A percentile compares a stretch with the other conserved stretches of the same genome.
Conservation (phyloP, 495 filamentous ascomycete genomes). For the Penicillium longicatenatum region DNA sequence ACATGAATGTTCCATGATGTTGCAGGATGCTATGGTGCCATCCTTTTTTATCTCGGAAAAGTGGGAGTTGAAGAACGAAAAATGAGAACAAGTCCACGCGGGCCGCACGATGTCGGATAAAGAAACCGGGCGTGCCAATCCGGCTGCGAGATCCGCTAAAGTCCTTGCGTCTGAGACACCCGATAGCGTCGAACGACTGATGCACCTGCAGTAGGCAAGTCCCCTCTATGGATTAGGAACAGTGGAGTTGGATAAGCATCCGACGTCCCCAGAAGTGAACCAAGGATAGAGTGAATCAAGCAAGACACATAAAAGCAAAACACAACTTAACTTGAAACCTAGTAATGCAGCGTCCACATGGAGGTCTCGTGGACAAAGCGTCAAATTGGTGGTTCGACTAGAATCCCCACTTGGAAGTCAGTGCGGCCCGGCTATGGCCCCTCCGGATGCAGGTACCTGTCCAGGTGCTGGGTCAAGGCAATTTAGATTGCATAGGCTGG, state of each 20-base stretch:
- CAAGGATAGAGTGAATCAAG: neutral
- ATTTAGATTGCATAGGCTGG: neutral
- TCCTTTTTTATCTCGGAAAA: neutral
- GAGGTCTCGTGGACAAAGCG: slow-evolving; percentile 30
- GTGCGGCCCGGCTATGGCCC: slow-evolving; percentile 19
- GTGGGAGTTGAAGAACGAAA: neutral
- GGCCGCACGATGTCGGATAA: slow-evolving; percentile 17
- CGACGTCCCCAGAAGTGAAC: neutral
- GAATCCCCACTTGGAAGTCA: slow-evolving; percentile 17
- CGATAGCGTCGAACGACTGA: slow-evolving; percentile 19
- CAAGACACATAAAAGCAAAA: neutral
- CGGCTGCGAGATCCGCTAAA: slow-evolving; percentile 19
- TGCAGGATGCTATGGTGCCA: neutral
- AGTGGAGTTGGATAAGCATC: slow-evolving; percentile 8
- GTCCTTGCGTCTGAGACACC: slow-evolving; percentile 25
- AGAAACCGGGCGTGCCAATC: slow-evolving; percentile 13
- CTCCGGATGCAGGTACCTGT: slow-evolving; percentile 23
- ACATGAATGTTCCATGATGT: neutral
- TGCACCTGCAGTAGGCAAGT: slow-evolving; percentile 16
- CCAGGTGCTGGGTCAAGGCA: neutral
- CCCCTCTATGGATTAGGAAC: slow-evolving; percentile 7
- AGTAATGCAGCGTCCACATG: slow-evolving; percentile 23
- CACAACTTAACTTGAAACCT: slow-evolving; percentile 22
- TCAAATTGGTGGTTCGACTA: slow-evolving; percentile 2
- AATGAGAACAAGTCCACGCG: slow-evolving; percentile 9